phyloP scores from a whole-genome alignment of 2,329 filamentous ascomycete genomes.

The Fusarium coffeatum region DNA sequence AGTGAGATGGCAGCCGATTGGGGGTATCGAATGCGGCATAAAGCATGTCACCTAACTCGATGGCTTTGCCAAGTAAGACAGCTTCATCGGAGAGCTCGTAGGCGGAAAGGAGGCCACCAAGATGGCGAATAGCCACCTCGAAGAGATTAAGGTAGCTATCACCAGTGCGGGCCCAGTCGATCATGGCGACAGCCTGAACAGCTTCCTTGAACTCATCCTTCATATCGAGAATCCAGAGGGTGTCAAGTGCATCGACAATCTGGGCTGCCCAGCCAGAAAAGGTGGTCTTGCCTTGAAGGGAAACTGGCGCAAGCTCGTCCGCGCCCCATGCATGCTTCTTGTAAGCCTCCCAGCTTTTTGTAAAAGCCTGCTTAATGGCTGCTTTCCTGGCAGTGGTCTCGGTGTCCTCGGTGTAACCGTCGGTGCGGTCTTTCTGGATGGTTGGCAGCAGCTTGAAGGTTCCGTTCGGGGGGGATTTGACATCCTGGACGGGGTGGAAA shows the following conservation, averaged over 20 bases:
- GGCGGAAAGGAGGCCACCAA: constrained; percentile 64
- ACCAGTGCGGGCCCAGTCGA: constrained; percentile 65
- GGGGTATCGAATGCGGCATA: constrained; percentile 66
- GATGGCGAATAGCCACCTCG: constrained; percentile 69
- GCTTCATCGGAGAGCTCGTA: constrained; percentile 63
- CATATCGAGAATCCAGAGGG: constrained; percentile 69
- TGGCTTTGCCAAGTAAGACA: constrained; percentile 61
- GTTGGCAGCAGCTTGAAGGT: constrained; percentile 49
- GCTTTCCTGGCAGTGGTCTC: constrained; percentile 51
- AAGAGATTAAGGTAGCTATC: constrained; percentile 66
- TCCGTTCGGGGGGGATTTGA: constrained; percentile 52
- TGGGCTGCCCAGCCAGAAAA: constrained; percentile 69
- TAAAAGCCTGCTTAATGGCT: constrained; percentile 55
- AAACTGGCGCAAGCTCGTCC: constrained; percentile 66
- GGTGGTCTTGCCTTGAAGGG: constrained; percentile 58
- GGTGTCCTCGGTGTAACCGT: constrained; percentile 55
- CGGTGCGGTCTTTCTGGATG: constrained; percentile 59
- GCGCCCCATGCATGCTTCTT: constrained; percentile 66
- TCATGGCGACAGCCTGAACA: constrained; percentile 59
- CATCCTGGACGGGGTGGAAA: constrained; percentile 49
- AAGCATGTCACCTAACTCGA: constrained; percentile 66
- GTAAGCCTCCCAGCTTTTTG: constrained; percentile 64
- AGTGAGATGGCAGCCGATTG: constrained; percentile 62
- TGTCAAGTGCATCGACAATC: constrained; percentile 69
- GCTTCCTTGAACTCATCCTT: constrained; percentile 66